Evolutionary conservation across 441 rosid species (phyloP).

Genomic region (Populus hybrid): DNA sequence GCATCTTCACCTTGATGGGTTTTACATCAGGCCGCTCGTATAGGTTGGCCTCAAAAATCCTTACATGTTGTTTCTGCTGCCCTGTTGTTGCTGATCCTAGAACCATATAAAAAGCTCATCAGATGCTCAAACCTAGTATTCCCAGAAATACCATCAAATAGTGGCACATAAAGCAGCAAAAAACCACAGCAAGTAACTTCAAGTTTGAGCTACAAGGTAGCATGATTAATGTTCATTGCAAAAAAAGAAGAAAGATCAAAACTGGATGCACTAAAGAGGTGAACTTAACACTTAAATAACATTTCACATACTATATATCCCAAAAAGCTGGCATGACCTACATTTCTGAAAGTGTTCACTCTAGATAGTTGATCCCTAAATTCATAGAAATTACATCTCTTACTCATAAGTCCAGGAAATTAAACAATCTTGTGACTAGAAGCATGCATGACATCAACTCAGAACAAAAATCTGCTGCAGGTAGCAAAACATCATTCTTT

Average conservation of each 20-base stretch:
- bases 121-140: conserved; percentile 11
- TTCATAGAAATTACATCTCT: neutral
- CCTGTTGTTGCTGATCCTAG: conserved; percentile 41
- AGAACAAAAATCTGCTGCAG: neutral
- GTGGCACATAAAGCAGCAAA: neutral
- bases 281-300: too few species aligned
- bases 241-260: neutral
- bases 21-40: conserved; percentile 65
- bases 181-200: conserved; percentile 1
- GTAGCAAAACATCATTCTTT: neutral
- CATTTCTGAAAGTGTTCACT: neutral
- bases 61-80: conserved; percentile 48
- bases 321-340: neutral
- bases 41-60: conserved; percentile 57
- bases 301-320: neutral
- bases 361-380: neutral
- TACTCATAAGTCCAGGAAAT: neutral
- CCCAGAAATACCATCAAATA: conserved; percentile 1
- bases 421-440: neutral
- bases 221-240: neutral
- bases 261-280: neutral
- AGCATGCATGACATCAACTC: neutral
- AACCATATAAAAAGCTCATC: conserved; percentile 15
- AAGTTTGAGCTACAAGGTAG: neutral
- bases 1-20: conserved; percentile 53